Conservation (phyloP, 1,284 basidiomycete genomes). For the Xanthoconium separans region DNA sequence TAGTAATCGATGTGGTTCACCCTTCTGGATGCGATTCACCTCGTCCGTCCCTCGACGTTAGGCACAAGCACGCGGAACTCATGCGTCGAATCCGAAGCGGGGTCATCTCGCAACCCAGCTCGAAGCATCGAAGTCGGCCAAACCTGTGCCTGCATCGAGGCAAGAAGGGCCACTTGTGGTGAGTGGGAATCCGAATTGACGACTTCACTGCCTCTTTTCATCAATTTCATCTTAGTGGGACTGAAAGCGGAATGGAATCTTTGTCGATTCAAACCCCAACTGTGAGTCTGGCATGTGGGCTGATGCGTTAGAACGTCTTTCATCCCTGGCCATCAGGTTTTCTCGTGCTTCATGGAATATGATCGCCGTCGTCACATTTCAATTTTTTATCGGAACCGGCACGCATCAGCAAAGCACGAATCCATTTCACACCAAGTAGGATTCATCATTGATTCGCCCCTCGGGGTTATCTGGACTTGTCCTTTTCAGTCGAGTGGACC, state of each 20-base stretch:
- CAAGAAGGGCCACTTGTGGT: constrained; percentile 66
- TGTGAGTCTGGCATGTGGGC: constrained; percentile 25
- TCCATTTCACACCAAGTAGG: constrained; percentile 25
- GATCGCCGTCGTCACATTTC: constrained; percentile 33
- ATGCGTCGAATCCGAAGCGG: constrained; percentile 60
- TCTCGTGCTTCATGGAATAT: constrained; percentile 34
- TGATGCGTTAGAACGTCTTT: constrained; percentile 15
- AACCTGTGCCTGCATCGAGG: constrained; percentile 45
- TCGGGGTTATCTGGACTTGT: constrained; percentile 30
- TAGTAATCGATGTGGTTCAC: not conserved
- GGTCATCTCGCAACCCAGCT: constrained; percentile 61
- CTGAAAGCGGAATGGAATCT: constrained; percentile 21
- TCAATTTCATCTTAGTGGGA: constrained; percentile 33
- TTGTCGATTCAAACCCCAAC: constrained; percentile 21
- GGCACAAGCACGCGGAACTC: constrained; percentile 59
- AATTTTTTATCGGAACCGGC: constrained; percentile 35
- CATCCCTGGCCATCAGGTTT: constrained; percentile 34
- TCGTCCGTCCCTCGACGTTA: constrained; percentile 22
- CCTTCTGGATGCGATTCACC: constrained; percentile 22
- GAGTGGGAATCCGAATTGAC: constrained; percentile 31
- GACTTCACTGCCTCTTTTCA: constrained; percentile 23
- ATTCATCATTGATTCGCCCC: constrained; percentile 35
- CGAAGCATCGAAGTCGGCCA: constrained; percentile 48
- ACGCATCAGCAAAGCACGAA: constrained; percentile 20
- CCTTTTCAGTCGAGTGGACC: constrained; percentile 19